Percentiles rank a stretch among this genome's conserved stretches.
These are phyloP conservation scores for Prosopis cineraria DNA, from an alignment of 306 rosid species.

Conservation along the genomic window DNA sequence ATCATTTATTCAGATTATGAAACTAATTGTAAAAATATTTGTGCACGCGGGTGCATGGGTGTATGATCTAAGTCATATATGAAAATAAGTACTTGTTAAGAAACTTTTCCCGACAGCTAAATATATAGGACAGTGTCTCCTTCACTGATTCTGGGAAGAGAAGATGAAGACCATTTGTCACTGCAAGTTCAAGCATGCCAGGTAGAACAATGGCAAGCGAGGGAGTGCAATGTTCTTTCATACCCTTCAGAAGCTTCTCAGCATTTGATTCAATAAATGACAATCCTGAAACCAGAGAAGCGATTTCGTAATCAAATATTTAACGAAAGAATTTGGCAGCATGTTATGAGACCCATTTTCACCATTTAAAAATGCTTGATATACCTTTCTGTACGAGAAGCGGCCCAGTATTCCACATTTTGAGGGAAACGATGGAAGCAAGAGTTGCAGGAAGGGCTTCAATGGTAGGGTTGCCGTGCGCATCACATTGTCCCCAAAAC, in stretches of 20 bases:
- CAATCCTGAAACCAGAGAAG: slow-evolving; percentile 33
- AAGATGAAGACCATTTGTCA: slow-evolving; percentile 14
- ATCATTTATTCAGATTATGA: too few species aligned
- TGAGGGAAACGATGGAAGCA: slow-evolving; percentile 49
- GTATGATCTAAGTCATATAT: not conserved
- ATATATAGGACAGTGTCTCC: slow-evolving; percentile 4
- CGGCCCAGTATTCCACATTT: slow-evolving; percentile 33
- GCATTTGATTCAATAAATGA: slow-evolving; percentile 35
- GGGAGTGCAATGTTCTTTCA: slow-evolving; percentile 24
- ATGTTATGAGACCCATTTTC: too few species aligned
- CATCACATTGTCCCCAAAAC: slow-evolving; percentile 49
- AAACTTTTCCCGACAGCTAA: slow-evolving; percentile 4
- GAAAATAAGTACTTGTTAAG: slow-evolving; percentile 24
- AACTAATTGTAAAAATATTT: too few species aligned
- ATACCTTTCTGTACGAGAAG: slow-evolving; percentile 35
- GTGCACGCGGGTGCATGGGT: not conserved
- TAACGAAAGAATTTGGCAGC: too few species aligned
- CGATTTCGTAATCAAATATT: too few species aligned
- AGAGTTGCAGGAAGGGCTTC: slow-evolving; percentile 44
- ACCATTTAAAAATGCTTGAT: too few species aligned
- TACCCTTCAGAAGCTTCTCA: slow-evolving; percentile 29
- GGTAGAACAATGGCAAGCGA: slow-evolving; percentile 44
- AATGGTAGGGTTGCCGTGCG: slow-evolving; percentile 37
- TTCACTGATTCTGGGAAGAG: not conserved
- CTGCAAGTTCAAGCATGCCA: slow-evolving; percentile 40